These are phyloP conservation scores for Pythium pyrilobum DNA, from an alignment of 352 stramenopile species.

Conservation along the genomic window DNA sequence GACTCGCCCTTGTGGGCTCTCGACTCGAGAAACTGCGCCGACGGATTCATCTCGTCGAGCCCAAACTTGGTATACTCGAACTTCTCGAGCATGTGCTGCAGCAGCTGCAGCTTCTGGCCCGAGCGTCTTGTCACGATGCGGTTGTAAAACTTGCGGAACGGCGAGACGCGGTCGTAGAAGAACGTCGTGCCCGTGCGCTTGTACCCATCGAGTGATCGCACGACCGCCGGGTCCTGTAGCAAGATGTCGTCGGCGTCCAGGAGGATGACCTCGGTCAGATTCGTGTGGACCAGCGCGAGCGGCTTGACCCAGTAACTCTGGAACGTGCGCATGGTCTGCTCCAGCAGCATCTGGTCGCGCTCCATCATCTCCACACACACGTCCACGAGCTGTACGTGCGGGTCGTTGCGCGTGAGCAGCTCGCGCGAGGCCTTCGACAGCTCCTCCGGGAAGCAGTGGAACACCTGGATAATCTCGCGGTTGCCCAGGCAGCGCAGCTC, in stretches of 20 bases:
- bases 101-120: constrained; percentile 19
- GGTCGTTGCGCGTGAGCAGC: constrained; percentile 38
- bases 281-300: constrained; percentile 50
- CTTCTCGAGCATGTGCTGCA: constrained; percentile 46
- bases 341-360: constrained; percentile 2
- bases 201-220: constrained; percentile 40
- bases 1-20: constrained; percentile 37
- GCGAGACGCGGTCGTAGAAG: constrained; percentile 60
- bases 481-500: constrained; percentile 42
- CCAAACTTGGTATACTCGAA: constrained; percentile 52
- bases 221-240: constrained; percentile 35
- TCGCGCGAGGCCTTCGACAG: constrained; percentile 31
- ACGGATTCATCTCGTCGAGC: constrained; percentile 15
- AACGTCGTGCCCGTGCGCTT: constrained; percentile 53
- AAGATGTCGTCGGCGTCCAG: constrained; percentile 56
- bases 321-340: constrained; percentile 31
- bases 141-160: constrained; percentile 38
- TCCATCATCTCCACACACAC: constrained; percentile 43
- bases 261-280: constrained; percentile 46
- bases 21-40: constrained; percentile 22
- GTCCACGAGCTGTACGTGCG: constrained; percentile 49
- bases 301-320: constrained; percentile 69
- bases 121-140: constrained; percentile 22
- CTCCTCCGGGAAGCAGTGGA: constrained; percentile 37
- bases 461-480: constrained; percentile 33